Evolutionary conservation across 768 basidiomycete genomes (phyloP), one percentile per base, ranked within the genome.

Genomic region (Suillus variegatus): DNA sequence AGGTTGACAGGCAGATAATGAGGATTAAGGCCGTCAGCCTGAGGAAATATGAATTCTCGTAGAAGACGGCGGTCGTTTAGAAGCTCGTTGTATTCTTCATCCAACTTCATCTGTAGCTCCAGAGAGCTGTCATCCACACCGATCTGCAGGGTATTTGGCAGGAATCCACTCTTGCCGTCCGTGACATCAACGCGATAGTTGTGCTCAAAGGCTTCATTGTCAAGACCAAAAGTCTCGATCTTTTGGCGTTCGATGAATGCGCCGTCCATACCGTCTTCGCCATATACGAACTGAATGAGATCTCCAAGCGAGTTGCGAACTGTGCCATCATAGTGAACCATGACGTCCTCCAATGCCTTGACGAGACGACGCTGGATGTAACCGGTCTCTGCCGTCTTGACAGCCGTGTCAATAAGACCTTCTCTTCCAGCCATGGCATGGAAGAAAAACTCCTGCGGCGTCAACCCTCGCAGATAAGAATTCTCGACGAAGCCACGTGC

Each of bases 361-460:
- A 99, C 97, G 68, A 99, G 83, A 65, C 97, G 93, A 72, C 97
- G 93, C 77, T 99, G 97, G 72, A 99, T 99, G 76, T 99, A 99
- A 69, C 97, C 97, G 0, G 97, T 99, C 80, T 99, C 97, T 55
- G 97, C 97, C 5, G 97, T 99, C 83, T 99, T 99, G 76, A 99
- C 96, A 47, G 97, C 97, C 4, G 97, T 99, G 84, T 99, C 97
- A 72, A 99, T 98, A 62, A 99, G 80, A 83, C 97, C 97, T 79
- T 99, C 97, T 70, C 97, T 93, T 78, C 97, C 97, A 72, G 97
- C 97, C 97, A 99, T 99, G 64, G 97, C 97, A 77, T 99, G 97
- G 88, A 99, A 99, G 85, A 99, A 99, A 84, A 94, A 99, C 75
- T 99, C 97, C 69, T 98, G 95, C 0, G 97, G 97, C 3, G 96